Evolutionary conservation across 2,329 filamentous ascomycete species (phyloP).

Genomic region (Trichoderma cornu-damae): DNA sequence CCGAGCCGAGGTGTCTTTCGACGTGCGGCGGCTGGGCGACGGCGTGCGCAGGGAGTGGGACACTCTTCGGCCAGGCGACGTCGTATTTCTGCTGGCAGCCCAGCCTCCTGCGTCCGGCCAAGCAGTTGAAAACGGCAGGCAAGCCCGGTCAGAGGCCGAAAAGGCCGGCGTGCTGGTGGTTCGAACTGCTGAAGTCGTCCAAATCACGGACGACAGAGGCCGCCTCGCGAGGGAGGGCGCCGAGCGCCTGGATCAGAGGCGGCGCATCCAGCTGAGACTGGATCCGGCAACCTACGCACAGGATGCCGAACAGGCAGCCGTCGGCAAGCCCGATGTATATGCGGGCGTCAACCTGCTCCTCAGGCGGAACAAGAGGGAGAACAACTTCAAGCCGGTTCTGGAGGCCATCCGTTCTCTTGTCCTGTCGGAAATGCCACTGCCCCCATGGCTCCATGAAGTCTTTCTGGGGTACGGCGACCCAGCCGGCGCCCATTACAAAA

Average conservation of each 20-base stretch:
- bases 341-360: slow-evolving; percentile 80
- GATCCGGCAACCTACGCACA: slow-evolving; percentile 72
- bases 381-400: slow-evolving; percentile 93
- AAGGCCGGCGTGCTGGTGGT: slow-evolving; percentile 64
- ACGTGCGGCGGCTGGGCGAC: slow-evolving; percentile 73
- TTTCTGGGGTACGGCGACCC: slow-evolving; percentile 98
- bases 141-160: slow-evolving; percentile 45
- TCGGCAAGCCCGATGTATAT: slow-evolving; percentile 74
- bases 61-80: slow-evolving; percentile 75
- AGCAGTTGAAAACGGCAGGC: slow-evolving; percentile 47
- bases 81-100: slow-evolving; percentile 79
- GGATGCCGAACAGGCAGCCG: slow-evolving; percentile 62
- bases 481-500: slow-evolving; percentile 77
- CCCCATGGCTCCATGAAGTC: slow-evolving; percentile 91
- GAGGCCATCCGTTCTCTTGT: slow-evolving; percentile 86
- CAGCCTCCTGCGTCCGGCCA: slow-evolving; percentile 51
- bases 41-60: slow-evolving; percentile 85
- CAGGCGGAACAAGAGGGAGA: slow-evolving; percentile 78
- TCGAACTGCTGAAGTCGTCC: slow-evolving; percentile 78
- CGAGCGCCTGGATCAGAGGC: slow-evolving; percentile 58
- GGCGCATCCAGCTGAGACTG: slow-evolving; percentile 73
- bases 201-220: slow-evolving; percentile 81
- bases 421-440: slow-evolving; percentile 77
- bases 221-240: slow-evolving; percentile 60
- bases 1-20: slow-evolving; percentile 77